Evolutionary conservation across 2,329 filamentous ascomycete genomes (phyloP).

Genomic region (Drechslerella coelobrocha): DNA sequence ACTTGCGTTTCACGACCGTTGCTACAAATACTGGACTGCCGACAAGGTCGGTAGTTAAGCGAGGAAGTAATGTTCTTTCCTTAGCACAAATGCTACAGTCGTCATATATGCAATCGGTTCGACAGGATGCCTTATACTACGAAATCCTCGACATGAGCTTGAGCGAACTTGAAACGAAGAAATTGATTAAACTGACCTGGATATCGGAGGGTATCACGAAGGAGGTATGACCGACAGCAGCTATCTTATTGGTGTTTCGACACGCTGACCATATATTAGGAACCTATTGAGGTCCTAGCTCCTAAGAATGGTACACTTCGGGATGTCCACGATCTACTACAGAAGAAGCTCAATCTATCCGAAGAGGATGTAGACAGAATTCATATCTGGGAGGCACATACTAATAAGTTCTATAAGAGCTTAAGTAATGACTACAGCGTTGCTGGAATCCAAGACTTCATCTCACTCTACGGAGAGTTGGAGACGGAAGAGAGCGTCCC

Average conservation of each 20-base stretch:
- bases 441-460: conserved; percentile 84
- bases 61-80: conserved; percentile 68
- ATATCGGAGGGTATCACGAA: conserved; percentile 89
- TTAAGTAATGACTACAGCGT: conserved; percentile 74
- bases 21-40: conserved; percentile 77
- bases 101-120: conserved; percentile 73
- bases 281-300: conserved; percentile 81
- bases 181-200: conserved; percentile 80
- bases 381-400: conserved; percentile 81
- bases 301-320: conserved; percentile 81
- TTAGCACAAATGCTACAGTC: conserved; percentile 79
- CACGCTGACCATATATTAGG: conserved; percentile 62
- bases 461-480: conserved; percentile 78
- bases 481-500: conserved; percentile 73
- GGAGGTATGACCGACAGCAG: conserved; percentile 68
- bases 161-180: conserved; percentile 91
- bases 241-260: conserved; percentile 33
- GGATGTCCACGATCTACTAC: conserved; percentile 76
- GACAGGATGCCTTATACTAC: conserved; percentile 82
- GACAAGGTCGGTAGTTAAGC: conserved; percentile 74
- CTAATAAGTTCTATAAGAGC: conserved; percentile 82
- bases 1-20: conserved; percentile 89
- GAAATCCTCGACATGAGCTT: conserved; percentile 94
- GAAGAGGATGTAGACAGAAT: conserved; percentile 77
- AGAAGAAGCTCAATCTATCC: conserved; percentile 80